Percentiles rank a stretch among this genome's conserved stretches.
Conservation (phyloP, 148 eudicot species). For the Rhododendron henanense region DNA sequence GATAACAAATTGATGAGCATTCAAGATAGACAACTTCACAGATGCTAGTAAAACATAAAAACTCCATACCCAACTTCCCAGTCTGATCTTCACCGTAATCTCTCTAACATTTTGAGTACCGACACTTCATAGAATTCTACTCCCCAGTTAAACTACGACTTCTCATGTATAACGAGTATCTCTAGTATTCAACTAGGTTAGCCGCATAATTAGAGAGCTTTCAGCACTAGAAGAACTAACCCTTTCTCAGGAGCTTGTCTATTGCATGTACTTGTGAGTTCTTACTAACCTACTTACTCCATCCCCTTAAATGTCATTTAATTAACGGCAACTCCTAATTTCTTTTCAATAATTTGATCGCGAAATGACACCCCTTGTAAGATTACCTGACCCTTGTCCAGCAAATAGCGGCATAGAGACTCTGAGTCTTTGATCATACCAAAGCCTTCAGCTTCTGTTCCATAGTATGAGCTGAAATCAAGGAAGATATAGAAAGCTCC, state of each 20-base stretch:
- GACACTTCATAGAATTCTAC: too few species aligned
- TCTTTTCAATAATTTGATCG: background rate
- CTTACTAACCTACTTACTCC: background rate
- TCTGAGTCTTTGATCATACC: constrained; percentile 75
- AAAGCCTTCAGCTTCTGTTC: constrained; percentile 71
- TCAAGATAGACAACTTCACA: background rate
- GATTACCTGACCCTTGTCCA: constrained; percentile 83
- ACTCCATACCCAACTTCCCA: too few species aligned
- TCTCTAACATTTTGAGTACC: too few species aligned
- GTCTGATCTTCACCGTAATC: too few species aligned
- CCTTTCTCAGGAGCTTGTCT: background rate
- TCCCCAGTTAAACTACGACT: background rate
- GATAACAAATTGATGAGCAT: background rate
- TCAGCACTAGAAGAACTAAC: background rate
- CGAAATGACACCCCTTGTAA: background rate
- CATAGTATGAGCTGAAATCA: constrained; percentile 83
- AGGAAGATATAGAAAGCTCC: constrained; percentile 96
- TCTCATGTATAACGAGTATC: background rate
- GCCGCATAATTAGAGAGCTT: background rate
- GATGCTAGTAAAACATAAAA: too few species aligned
- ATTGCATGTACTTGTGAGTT: background rate
- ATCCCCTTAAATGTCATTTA: background rate
- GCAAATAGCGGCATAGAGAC: constrained; percentile 81
- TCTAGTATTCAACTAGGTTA: background rate
- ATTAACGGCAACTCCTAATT: background rate